A percentile compares a stretch with the other conserved stretches of the same genome.
phyloP scores from a whole-genome alignment of 192 early-diverging fungal species.

The Ambispora gerdemannii region DNA sequence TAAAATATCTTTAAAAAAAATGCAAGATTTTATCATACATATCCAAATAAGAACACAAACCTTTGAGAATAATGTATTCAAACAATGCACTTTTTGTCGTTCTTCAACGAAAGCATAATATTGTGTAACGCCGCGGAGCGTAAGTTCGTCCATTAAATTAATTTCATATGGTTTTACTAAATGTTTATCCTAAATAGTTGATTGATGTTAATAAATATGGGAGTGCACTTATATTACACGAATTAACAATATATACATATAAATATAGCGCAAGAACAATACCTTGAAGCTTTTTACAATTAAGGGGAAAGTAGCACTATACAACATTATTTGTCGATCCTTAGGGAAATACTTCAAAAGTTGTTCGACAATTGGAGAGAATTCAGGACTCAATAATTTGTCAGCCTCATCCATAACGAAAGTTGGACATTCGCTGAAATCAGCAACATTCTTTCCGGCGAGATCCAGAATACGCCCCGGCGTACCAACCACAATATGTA shows the following conservation, averaged over 20 bases:
- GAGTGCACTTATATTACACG: not conserved
- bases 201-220: not conserved
- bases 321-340: conserved; percentile 93
- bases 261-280: too few relatives aligned
- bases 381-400: conserved; percentile 97
- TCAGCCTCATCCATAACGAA: conserved; percentile 99
- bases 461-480: conserved; percentile 97
- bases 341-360: conserved; percentile 86
- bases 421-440: conserved; percentile 83
- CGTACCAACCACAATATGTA: conserved; percentile 96
- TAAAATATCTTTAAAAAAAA: too few relatives aligned
- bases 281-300: conserved; percentile 95
- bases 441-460: conserved; percentile 89
- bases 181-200: conserved; percentile 69
- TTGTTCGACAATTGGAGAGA: conserved; percentile 97
- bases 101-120: conserved; percentile 99
- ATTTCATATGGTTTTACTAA: conserved; percentile 97
- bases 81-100: conserved; percentile 96
- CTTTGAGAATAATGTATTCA: conserved; percentile 92
- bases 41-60: conserved; percentile 39
- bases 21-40: too few relatives aligned
- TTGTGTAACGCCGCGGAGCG: conserved; percentile 96
- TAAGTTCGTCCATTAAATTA: conserved; percentile 99
- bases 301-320: conserved; percentile 96
- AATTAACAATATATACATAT: too few relatives aligned